phyloP scores from a whole-genome alignment of 2,329 filamentous ascomycete genomes.

The Aaosphaeria arxii region DNA sequence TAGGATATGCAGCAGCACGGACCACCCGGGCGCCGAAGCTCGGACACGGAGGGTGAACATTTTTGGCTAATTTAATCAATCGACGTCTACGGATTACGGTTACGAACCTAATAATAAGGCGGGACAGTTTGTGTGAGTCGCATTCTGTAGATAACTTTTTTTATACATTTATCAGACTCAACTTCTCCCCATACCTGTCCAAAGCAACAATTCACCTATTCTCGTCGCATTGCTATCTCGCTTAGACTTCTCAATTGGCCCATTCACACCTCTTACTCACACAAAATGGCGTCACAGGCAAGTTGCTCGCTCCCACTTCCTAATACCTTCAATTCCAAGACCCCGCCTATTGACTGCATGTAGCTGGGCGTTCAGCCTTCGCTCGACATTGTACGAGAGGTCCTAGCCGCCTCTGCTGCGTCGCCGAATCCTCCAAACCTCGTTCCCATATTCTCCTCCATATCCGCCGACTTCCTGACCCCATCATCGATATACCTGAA shows the following conservation, averaged over 20 bases:
- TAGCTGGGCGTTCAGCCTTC: conserved; percentile 56
- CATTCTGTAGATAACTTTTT: too few relatives aligned
- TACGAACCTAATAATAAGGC: too few relatives aligned
- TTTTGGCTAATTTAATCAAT: too few relatives aligned
- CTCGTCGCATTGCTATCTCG: too few relatives aligned
- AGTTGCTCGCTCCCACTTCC: neutral
- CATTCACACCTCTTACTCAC: neutral
- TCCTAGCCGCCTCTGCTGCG: conserved; percentile 51
- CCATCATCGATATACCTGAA: conserved; percentile 96
- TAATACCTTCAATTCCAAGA: neutral
- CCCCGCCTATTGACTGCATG: conserved; percentile 24
- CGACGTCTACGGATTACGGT: too few relatives aligned
- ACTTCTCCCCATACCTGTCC: too few relatives aligned
- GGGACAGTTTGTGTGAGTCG: too few relatives aligned
- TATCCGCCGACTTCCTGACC: conserved; percentile 88
- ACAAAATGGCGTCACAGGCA: conserved; percentile 5
- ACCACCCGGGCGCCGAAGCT: too few relatives aligned
- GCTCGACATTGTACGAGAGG: conserved; percentile 57
- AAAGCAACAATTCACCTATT: too few relatives aligned
- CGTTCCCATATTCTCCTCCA: conserved; percentile 77
- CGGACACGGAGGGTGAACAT: too few relatives aligned
- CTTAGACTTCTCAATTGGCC: neutral
- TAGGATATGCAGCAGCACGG: too few relatives aligned
- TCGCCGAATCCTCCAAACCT: conserved; percentile 67
- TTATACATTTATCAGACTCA: too few relatives aligned